Conservation (phyloP, 1,284 basidiomycete genomes). For the Boletus sp. region DNA sequence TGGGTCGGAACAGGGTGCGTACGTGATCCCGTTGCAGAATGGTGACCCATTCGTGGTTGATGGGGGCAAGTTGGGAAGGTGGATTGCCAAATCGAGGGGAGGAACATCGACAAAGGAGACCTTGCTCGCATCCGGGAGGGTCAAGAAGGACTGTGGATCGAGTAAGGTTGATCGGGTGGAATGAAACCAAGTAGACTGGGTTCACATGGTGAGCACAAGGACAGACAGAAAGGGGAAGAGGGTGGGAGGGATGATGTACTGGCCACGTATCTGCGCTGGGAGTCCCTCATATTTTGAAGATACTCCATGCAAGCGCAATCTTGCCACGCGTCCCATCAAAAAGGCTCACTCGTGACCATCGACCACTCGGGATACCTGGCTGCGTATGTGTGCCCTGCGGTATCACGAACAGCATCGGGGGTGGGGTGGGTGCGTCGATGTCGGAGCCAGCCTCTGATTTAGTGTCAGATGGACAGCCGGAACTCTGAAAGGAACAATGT, state of each 20-base stretch:
- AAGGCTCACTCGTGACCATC: constrained; percentile 61
- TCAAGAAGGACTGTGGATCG: constrained; percentile 51
- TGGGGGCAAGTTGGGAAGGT: constrained; percentile 63
- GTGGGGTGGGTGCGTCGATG: constrained; percentile 8
- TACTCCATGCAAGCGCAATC: constrained; percentile 83
- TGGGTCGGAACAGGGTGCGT: constrained; percentile 25
- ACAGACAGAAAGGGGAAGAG: neutral
- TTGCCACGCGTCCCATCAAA: constrained; percentile 76
- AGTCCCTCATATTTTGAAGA: constrained; percentile 80
- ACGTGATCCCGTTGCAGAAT: constrained; percentile 28
- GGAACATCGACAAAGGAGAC: constrained; percentile 61
- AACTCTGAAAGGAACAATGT: constrained; percentile 3
- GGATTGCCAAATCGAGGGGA: constrained; percentile 45
- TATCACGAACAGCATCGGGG: constrained; percentile 38
- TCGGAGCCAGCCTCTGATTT: constrained; percentile 13
- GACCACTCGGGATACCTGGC: constrained; percentile 39
- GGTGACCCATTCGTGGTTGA: constrained; percentile 18
- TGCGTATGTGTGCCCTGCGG: constrained; percentile 35
- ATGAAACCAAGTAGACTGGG: neutral
- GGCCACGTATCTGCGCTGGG: constrained; percentile 73
- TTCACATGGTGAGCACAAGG: neutral
- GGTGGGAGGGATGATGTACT: constrained; percentile 42
- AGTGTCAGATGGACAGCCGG: neutral
- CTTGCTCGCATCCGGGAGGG: constrained; percentile 63
- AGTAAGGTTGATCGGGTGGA: neutral